phyloP scores from a whole-genome alignment of 345 rosid genomes.

The Linum lewisii region DNA sequence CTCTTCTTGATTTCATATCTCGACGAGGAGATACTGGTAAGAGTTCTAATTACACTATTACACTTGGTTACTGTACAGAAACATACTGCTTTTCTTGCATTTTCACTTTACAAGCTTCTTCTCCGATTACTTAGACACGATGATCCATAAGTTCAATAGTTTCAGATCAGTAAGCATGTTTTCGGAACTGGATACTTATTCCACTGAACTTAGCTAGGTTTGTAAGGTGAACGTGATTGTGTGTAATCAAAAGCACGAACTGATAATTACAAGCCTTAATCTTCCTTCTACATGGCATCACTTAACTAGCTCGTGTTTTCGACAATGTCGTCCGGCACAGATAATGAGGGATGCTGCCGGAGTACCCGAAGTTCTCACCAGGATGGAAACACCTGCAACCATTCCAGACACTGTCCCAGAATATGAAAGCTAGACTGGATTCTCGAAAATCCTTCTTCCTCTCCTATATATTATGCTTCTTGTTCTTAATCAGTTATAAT shows the following conservation, averaged over 20 bases:
- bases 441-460: too few species aligned
- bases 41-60: constrained; percentile 12
- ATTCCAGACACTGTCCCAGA: constrained; percentile 32
- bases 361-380: constrained; percentile 80
- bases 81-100: not conserved
- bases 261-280: not conserved
- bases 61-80: not conserved
- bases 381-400: constrained; percentile 44
- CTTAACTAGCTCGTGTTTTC: not conserved
- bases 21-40: constrained; percentile 88
- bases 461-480: too few species aligned
- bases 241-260: too few species aligned
- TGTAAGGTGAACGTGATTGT: too few species aligned
- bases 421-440: constrained; percentile 44
- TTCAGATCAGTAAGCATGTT: too few species aligned
- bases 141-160: too few species aligned
- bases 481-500: too few species aligned
- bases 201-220: too few species aligned
- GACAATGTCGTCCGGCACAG: too few species aligned
- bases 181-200: too few species aligned
- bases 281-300: not conserved
- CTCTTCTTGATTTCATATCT: constrained; percentile 92
- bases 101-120: too few species aligned
- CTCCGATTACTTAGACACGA: too few species aligned
- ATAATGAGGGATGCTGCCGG: constrained; percentile 66